Conservation (phyloP, 2,329 filamentous ascomycete genomes). For the Orbilia oligospora region DNA sequence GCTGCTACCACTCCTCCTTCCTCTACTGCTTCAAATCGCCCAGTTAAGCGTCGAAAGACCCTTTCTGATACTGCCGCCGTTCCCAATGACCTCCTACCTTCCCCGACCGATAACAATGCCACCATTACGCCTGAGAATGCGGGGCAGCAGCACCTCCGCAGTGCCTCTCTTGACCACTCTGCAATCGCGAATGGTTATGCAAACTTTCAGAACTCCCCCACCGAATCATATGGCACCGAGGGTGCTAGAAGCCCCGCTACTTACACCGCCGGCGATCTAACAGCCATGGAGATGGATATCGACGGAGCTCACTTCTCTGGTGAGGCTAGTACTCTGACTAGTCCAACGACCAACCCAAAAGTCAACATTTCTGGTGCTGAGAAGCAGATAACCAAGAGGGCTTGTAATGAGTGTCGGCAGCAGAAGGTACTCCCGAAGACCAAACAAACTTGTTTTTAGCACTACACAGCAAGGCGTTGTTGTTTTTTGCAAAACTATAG, state of each 20-base stretch:
- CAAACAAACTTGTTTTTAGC: slow-evolving; percentile 3
- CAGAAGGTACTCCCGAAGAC: slow-evolving; percentile 77
- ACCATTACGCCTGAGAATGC: slow-evolving; percentile 55
- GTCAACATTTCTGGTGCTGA: slow-evolving; percentile 58
- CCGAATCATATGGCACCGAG: slow-evolving; percentile 59
- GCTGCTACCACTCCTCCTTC: slow-evolving; percentile 59
- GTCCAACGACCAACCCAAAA: slow-evolving; percentile 56
- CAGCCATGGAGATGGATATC: slow-evolving; percentile 54
- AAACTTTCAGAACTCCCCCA: slow-evolving; percentile 58
- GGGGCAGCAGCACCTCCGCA: slow-evolving; percentile 57
- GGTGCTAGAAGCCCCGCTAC: slow-evolving; percentile 52
- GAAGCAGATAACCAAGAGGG: slow-evolving; percentile 79
- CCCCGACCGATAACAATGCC: slow-evolving; percentile 53
- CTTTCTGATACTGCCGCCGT: slow-evolving; percentile 48
- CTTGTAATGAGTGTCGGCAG: slow-evolving; percentile 87
- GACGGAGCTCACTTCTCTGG: slow-evolving; percentile 47
- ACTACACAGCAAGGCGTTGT: slow-evolving; percentile 17
- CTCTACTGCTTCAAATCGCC: slow-evolving; percentile 57
- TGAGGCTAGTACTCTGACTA: slow-evolving; percentile 48
- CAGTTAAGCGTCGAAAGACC: slow-evolving; percentile 60
- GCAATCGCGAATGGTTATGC: slow-evolving; percentile 50
- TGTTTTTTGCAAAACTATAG: slow-evolving; percentile 43
- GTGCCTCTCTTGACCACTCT: slow-evolving; percentile 50
- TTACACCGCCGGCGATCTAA: slow-evolving; percentile 48
- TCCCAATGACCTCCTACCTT: slow-evolving; percentile 49